These are phyloP conservation scores for Ophiobolus disseminans DNA, from an alignment of 2,329 filamentous ascomycete species.

Conservation along the genomic window DNA sequence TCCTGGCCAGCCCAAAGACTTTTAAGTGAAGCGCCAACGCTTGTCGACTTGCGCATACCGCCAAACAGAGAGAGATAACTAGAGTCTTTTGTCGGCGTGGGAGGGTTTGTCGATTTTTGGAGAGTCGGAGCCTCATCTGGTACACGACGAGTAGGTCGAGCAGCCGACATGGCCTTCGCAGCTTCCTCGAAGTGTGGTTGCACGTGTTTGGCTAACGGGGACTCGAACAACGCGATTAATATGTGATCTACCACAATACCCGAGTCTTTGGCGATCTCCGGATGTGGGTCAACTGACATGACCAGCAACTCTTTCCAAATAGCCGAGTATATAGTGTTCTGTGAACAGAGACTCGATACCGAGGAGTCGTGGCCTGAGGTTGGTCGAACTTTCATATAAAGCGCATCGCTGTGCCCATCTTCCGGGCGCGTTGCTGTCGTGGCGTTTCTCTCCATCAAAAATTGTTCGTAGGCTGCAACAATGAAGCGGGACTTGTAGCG, in stretches of 20 bases:
- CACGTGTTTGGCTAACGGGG: conserved; percentile 73
- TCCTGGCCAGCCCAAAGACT: conserved; percentile 60
- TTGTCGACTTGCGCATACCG: conserved; percentile 68
- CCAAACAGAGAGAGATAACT: conserved; percentile 64
- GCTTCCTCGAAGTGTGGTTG: conserved; percentile 79
- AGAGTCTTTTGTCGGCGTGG: conserved; percentile 61
- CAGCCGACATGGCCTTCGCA: conserved; percentile 50
- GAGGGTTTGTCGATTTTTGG: conserved; percentile 55
- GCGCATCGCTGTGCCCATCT: conserved; percentile 34
- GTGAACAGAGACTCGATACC: conserved; percentile 57
- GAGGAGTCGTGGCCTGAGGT: conserved; percentile 2
- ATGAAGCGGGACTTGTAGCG: conserved; percentile 92
- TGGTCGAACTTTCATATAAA: conserved; percentile 40
- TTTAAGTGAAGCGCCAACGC: conserved; percentile 69
- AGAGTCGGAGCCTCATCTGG: conserved; percentile 46
- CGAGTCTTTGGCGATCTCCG: conserved; percentile 87
- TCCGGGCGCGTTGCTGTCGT: conserved; percentile 24
- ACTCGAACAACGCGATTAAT: conserved; percentile 77
- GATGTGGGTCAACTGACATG: conserved; percentile 91
- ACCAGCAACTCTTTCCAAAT: conserved; percentile 94
- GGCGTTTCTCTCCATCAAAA: conserved; percentile 74
- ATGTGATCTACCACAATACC: conserved; percentile 86
- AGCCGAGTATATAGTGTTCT: conserved; percentile 89
- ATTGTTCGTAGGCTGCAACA: conserved; percentile 88
- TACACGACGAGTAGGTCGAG: conserved; percentile 52